Evolutionary conservation across 305 asterid genomes (phyloP).

Genomic region (Fraxinus sp.): DNA sequence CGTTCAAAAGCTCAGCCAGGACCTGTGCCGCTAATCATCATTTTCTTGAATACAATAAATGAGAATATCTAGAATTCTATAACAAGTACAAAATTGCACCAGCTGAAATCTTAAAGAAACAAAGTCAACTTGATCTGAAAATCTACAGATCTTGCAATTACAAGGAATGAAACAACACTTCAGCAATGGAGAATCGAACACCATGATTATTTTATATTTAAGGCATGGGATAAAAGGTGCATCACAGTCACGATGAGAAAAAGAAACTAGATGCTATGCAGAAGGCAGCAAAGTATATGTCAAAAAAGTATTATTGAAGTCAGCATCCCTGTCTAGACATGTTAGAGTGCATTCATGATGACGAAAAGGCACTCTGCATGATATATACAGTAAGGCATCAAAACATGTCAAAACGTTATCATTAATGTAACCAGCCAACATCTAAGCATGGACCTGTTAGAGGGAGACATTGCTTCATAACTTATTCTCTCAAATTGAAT

Average conservation of each 20-base stretch:
- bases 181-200: neutral
- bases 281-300: neutral
- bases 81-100: neutral
- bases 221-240: neutral
- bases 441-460: neutral
- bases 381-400: neutral
- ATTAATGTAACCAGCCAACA: neutral
- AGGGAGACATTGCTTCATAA: neutral
- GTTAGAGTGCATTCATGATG: constrained; percentile 1
- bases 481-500: constrained; percentile 15
- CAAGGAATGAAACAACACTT: neutral
- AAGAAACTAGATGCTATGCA: neutral
- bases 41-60: constrained; percentile 26
- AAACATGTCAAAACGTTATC: neutral
- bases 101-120: neutral
- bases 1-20: constrained; percentile 45
- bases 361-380: neutral
- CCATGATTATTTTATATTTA: neutral
- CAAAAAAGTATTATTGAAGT: neutral
- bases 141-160: constrained; percentile 1
- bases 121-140: neutral
- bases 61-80: neutral
- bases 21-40: constrained; percentile 51
- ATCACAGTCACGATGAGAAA: neutral
- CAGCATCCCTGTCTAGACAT: neutral